Evolutionary conservation across 1,139 yeast genomes (phyloP).

Genomic region (Yarrowia galli): DNA sequence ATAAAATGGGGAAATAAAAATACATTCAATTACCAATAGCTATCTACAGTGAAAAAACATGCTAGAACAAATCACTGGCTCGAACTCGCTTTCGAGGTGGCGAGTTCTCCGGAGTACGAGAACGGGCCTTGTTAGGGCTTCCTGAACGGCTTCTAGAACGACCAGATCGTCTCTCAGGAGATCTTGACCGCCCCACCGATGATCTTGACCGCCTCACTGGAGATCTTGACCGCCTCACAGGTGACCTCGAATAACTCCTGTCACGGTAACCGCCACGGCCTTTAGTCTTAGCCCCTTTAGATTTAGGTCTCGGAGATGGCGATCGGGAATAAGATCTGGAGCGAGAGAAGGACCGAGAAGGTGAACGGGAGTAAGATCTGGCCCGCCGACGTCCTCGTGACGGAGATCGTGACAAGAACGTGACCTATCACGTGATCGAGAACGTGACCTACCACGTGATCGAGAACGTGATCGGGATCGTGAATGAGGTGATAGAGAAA

Average conservation of each 20-base stretch:
- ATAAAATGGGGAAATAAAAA: too few relatives aligned
- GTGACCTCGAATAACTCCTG: not conserved
- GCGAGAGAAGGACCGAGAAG: not conserved
- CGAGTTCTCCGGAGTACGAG: not conserved
- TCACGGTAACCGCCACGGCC: not conserved
- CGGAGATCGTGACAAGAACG: not conserved
- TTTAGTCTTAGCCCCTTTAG: not conserved
- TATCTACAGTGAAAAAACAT: too few relatives aligned
- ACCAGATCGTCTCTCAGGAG: not conserved
- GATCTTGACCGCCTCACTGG: not conserved
- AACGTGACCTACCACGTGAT: not conserved
- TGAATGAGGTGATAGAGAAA: conserved; percentile 1
- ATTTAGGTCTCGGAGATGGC: conserved; percentile 16
- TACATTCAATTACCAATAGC: not conserved
- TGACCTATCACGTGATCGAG: not conserved
- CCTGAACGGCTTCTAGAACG: not conserved
- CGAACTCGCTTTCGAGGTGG: conserved; percentile 27
- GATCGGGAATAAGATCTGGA: conserved; percentile 16
- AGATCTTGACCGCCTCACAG: not conserved
- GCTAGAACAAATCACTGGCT: conserved; percentile 26
- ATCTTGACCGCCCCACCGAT: not conserved
- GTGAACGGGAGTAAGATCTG: conserved; percentile 1
- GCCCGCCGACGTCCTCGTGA: not conserved
- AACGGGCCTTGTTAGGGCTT: not conserved
- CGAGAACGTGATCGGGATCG: not conserved